These are phyloP conservation scores for Hirsutella minnesotensis DNA, from an alignment of 2,329 filamentous ascomycete species.

Conservation along the genomic window DNA sequence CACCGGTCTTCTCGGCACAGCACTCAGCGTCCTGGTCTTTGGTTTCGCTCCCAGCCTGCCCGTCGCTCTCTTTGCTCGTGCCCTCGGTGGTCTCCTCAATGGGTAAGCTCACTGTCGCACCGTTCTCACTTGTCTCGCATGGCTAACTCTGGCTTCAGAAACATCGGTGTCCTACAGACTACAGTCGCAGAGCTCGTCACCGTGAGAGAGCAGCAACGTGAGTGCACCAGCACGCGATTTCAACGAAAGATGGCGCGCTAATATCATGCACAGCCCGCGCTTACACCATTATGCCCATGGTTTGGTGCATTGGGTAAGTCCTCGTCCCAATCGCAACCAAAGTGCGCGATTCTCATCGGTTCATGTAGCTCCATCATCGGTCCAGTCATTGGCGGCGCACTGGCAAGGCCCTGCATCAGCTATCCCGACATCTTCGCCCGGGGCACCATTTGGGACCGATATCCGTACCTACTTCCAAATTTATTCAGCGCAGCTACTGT, in stretches of 20 bases:
- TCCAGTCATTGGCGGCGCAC: constrained; percentile 77
- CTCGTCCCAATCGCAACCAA: not conserved
- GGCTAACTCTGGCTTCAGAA: constrained; percentile 35
- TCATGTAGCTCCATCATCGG: constrained; percentile 69
- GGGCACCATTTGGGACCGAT: constrained; percentile 71
- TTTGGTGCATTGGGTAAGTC: constrained; percentile 84
- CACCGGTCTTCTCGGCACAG: constrained; percentile 80
- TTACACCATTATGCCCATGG: constrained; percentile 95
- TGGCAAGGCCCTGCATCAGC: constrained; percentile 75
- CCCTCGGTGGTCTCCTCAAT: constrained; percentile 82
- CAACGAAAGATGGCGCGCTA: not conserved
- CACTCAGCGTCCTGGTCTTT: constrained; percentile 84
- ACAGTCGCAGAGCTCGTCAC: constrained; percentile 91
- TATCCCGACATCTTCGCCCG: constrained; percentile 63
- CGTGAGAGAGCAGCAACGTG: constrained; percentile 84
- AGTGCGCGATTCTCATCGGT: constrained; percentile 12
- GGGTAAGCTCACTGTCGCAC: constrained; percentile 40
- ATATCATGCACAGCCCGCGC: constrained; percentile 54
- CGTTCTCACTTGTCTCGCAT: not conserved
- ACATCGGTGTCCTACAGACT: constrained; percentile 90
- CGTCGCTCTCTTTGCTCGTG: constrained; percentile 75
- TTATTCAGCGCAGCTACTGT: constrained; percentile 79
- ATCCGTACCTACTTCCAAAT: constrained; percentile 86
- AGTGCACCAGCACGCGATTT: constrained; percentile 19
- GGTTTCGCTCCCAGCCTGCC: constrained; percentile 77